Base-by-base conservation (phyloP, 495 filamentous ascomycete species). In the Talaromyces trachyspermus region DNA sequence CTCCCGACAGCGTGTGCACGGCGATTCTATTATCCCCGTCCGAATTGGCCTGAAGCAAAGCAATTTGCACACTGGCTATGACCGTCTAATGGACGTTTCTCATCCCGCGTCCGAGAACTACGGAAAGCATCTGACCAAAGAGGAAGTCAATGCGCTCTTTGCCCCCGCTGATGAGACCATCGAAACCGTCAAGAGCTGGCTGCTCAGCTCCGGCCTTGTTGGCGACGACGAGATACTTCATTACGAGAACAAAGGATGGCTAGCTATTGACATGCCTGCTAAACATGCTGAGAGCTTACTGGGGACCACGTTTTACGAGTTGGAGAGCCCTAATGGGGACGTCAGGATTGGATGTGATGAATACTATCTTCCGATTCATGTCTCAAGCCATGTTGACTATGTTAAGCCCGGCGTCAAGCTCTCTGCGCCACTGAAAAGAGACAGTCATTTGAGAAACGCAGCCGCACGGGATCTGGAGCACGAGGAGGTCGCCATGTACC, bases 361-460 rank as follows among this genome's bases (percentile, higher is more conserved):
- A 22, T 82, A 82, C 44, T 70, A 76, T 35, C 58, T 82, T 7
- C 79, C 80, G 0, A 55, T 65, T 8, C 57, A 72, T 17, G 48
- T 82, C 17, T 64, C 64, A 26, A 49, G 56, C 6, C 73, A 83
- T 43, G 62, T 83, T 32, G 80, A 84, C 57, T 80, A 77, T 48
- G 74, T 81, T 33, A 81, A 70, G 0, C 77, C 78, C 0, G 76
- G 76, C 3, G 60, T 83, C 49, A 77, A 70, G 46, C 53, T 75
- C 12, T 65, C 44, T n/a, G 46, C 46, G 18, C 46, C 56, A 6
- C 33, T 52, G 19, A 60, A 64, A 59, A 32, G 44, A 14, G 19
- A 27, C n/a, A 36, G 7, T 8, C 15, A 4, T n/a, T 12, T 10
- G 20, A 26, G 5, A 46, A 25, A 19, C 27, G 44, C 11, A 46